phyloP scores from a whole-genome alignment of 1,139 yeast species.

The Debaryomyces singareniensis region DNA sequence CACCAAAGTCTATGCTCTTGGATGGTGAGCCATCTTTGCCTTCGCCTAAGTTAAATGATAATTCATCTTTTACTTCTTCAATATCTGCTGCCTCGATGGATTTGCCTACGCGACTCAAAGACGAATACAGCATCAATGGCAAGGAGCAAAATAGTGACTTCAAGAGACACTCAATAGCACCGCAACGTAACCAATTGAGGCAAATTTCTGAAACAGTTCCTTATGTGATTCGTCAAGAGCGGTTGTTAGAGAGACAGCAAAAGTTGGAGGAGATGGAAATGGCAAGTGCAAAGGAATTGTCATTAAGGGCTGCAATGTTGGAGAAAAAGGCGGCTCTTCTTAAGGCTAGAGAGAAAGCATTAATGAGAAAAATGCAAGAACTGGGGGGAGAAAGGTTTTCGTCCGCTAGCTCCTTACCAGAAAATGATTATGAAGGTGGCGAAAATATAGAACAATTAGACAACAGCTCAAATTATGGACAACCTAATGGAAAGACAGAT shows the following conservation, averaged over 20 bases:
- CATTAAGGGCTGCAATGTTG: conserved; percentile 65
- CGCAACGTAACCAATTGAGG: conserved; percentile 63
- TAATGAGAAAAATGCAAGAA: conserved; percentile 33
- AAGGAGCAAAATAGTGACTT: conserved; percentile 26
- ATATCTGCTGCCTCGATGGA: conserved; percentile 25
- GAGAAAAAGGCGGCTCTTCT: conserved; percentile 72
- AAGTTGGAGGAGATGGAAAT: conserved; percentile 74
- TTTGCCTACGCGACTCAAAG: conserved; percentile 21
- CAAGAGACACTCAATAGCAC: conserved; percentile 51
- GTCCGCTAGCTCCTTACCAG: background rate
- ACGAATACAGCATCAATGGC: conserved; percentile 13
- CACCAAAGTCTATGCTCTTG: conserved; percentile 30
- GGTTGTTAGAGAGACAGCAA: conserved; percentile 67
- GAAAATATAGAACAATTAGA: too few species aligned
- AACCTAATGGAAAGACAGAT: too few species aligned
- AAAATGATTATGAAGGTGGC: background rate
- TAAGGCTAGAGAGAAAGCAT: conserved; percentile 55
- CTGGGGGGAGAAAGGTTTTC: background rate
- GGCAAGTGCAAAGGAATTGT: conserved; percentile 67
- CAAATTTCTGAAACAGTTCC: conserved; percentile 80
- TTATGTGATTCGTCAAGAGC: conserved; percentile 69
- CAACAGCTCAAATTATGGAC: too few species aligned
- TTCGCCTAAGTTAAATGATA: conserved; percentile 25
- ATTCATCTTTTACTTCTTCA: conserved; percentile 25
- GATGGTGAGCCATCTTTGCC: conserved; percentile 23